A percentile compares a stretch with the other conserved stretches of the same genome.
phyloP scores from a whole-genome alignment of 805 yeast genomes.

The Kodamaea lidongshanica region DNA sequence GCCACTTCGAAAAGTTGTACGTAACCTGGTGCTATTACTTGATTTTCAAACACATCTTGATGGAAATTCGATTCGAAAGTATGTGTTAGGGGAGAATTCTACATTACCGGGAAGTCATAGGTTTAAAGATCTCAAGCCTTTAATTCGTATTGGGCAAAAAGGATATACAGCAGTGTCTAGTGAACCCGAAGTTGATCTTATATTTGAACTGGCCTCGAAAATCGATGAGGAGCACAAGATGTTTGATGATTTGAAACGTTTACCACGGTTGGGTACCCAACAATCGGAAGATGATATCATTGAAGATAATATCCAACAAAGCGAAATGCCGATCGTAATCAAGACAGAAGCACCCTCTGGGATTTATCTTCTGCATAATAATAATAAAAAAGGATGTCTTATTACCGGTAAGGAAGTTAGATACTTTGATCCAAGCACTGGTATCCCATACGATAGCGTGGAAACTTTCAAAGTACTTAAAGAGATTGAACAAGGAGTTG shows the following conservation, averaged over 20 bases:
- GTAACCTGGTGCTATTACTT: slow-evolving; percentile 49
- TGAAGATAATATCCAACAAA: slow-evolving; percentile 37
- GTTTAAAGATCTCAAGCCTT: slow-evolving; percentile 49
- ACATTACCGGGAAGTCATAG: slow-evolving; percentile 46
- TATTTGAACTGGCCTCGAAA: slow-evolving; percentile 28
- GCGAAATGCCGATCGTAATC: slow-evolving; percentile 38
- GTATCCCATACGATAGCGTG: slow-evolving; percentile 79
- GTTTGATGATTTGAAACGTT: slow-evolving; percentile 38
- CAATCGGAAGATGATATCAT: slow-evolving; percentile 40
- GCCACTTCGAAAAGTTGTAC: slow-evolving; percentile 56
- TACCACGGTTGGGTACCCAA: slow-evolving; percentile 60
- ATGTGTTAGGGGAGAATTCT: slow-evolving; percentile 61
- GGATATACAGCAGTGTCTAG: slow-evolving; percentile 32
- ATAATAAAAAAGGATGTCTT: slow-evolving; percentile 59
- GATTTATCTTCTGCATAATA: slow-evolving; percentile 57
- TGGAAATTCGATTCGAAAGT: slow-evolving; percentile 21
- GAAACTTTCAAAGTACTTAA: slow-evolving; percentile 68
- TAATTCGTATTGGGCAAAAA: slow-evolving; percentile 32
- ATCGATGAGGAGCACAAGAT: slow-evolving; percentile 31
- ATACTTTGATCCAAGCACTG: slow-evolving; percentile 83
- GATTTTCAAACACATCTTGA: slow-evolving; percentile 36
- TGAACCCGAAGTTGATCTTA: slow-evolving; percentile 28
- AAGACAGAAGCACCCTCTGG: slow-evolving; percentile 72
- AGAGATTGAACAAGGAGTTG: slow-evolving; percentile 40
- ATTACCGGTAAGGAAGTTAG: slow-evolving; percentile 74